These are phyloP conservation scores for Gossypium gossypioides DNA, from an alignment of 441 rosid species.

Conservation along the genomic window DNA sequence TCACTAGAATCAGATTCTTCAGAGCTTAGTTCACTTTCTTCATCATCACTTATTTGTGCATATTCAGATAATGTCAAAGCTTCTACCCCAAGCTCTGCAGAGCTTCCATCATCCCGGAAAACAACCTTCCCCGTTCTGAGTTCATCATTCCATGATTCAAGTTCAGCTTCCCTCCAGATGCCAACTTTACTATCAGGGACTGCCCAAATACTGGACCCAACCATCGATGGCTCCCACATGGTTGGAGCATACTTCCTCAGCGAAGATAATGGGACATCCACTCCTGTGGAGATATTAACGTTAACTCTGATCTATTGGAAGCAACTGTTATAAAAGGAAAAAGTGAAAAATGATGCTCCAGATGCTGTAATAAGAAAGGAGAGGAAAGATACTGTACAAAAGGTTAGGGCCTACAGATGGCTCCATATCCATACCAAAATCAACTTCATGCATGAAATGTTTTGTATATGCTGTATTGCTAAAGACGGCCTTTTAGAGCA, in stretches of 20 bases:
- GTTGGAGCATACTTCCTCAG: conserved; percentile 55
- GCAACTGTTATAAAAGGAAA: background rate
- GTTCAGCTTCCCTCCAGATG: conserved; percentile 81
- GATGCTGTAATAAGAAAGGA: background rate
- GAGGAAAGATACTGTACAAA: background rate
- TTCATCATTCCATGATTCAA: conserved; percentile 82
- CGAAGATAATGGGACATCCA: conserved; percentile 62
- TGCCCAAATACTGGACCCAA: conserved; percentile 80
- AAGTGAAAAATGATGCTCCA: background rate
- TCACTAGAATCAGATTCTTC: conserved; percentile 55
- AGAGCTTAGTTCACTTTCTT: conserved; percentile 47
- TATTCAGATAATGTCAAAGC: conserved; percentile 48
- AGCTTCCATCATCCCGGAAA: conserved; percentile 63
- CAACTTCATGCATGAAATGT: background rate
- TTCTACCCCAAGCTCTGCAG: conserved; percentile 47
- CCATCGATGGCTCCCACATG: conserved; percentile 63
- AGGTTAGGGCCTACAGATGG: background rate
- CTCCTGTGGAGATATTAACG: conserved; percentile 37
- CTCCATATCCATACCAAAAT: background rate
- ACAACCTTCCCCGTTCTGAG: conserved; percentile 53
- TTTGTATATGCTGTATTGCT: too few species aligned
- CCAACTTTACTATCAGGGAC: conserved; percentile 41
- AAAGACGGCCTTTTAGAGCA: background rate
- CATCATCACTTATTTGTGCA: conserved; percentile 53
- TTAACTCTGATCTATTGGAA: conserved; percentile 15